phyloP scores from a whole-genome alignment of 768 basidiomycete genomes.

The Rhodocollybia butyracea region DNA sequence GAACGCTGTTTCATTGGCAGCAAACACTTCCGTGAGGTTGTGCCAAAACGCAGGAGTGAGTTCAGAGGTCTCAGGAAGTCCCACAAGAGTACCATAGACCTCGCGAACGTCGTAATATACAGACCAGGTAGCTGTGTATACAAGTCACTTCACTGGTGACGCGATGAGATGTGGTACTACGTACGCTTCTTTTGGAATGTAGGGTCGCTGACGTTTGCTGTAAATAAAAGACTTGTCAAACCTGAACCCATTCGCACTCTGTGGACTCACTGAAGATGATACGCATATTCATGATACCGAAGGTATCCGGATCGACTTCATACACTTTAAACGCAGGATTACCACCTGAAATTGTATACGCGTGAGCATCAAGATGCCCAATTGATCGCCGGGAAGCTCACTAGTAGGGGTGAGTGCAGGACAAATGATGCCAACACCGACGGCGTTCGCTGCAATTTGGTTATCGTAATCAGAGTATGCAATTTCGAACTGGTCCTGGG shows the following conservation, averaged over 20 bases:
- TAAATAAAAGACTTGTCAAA: not conserved
- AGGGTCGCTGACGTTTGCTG: constrained; percentile 25
- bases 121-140: constrained; percentile 26
- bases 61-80: constrained; percentile 15
- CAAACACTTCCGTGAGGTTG: constrained; percentile 31
- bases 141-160: not conserved
- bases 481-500: constrained; percentile 39
- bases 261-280: constrained; percentile 28
- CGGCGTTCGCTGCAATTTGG: constrained; percentile 26
- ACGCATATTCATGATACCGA: constrained; percentile 34
- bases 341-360: constrained; percentile 18
- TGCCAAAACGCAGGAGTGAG: constrained; percentile 40
- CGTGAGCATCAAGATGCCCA: not conserved
- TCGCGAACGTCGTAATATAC: constrained; percentile 35
- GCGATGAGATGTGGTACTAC: not conserved
- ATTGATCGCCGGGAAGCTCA: constrained; percentile 10
- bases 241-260: not conserved
- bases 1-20: constrained; percentile 26
- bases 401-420: constrained; percentile 40
- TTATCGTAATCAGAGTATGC: constrained; percentile 34
- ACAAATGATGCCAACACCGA: constrained; percentile 27
- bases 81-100: constrained; percentile 28
- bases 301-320: constrained; percentile 40
- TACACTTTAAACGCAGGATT: constrained; percentile 39
- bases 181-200: constrained; percentile 22